A percentile compares a stretch with the other conserved stretches of the same genome.
Conservation (phyloP, 2,329 filamentous ascomycete genomes). For the Malbranchea cinnamomea region DNA sequence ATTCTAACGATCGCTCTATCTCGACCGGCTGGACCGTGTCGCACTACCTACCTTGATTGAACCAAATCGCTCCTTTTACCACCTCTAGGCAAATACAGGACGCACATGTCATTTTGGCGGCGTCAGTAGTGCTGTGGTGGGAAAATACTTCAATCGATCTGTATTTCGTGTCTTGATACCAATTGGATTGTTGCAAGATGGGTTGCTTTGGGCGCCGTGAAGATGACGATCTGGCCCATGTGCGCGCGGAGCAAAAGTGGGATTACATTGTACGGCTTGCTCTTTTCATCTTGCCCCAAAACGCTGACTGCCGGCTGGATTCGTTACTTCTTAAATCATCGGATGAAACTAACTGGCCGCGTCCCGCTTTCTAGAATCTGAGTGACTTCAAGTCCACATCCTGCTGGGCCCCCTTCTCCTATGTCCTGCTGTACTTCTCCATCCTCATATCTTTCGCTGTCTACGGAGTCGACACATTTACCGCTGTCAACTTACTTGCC, state of each 20-base stretch:
- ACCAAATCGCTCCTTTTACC: too few species aligned
- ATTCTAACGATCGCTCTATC: too few species aligned
- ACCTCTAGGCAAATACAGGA: too few species aligned
- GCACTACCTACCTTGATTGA: too few species aligned
- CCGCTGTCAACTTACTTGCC: slow-evolving; percentile 74
- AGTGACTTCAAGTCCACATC: slow-evolving; percentile 73
- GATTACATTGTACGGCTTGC: slow-evolving; percentile 57
- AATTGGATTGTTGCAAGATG: slow-evolving; percentile 35
- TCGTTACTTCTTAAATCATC: too few species aligned
- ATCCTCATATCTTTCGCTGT: slow-evolving; percentile 66
- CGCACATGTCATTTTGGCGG: background rate
- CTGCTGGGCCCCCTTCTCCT: slow-evolving; percentile 63
- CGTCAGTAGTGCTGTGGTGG: background rate
- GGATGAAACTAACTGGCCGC: too few species aligned
- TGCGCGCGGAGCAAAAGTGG: slow-evolving; percentile 81
- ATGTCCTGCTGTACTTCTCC: slow-evolving; percentile 70
- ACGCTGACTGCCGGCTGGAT: background rate
- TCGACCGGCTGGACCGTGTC: too few species aligned
- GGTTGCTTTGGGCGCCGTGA: slow-evolving; percentile 44
- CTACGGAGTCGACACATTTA: slow-evolving; percentile 84
- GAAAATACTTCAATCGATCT: background rate
- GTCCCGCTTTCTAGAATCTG: slow-evolving; percentile 33
- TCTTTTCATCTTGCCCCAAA: background rate
- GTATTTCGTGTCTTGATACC: background rate
- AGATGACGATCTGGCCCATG: slow-evolving; percentile 41